Evolutionary conservation across 768 basidiomycete species (phyloP).

Genomic region (Mycena polygramma): DNA sequence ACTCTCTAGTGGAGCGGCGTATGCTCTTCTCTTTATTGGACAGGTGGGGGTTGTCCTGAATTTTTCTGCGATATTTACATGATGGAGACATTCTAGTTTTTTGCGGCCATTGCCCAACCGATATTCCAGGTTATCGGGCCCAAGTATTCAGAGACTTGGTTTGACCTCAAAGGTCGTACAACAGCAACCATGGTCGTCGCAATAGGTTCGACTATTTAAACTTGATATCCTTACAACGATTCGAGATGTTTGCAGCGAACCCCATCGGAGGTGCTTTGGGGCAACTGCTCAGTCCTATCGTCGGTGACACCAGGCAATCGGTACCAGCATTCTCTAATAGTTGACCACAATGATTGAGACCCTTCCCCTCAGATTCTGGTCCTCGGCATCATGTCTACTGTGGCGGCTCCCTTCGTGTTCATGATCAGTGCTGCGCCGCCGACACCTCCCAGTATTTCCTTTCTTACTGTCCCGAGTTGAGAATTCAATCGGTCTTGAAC

Average conservation of each 20-base stretch:
- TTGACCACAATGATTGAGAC: background rate
- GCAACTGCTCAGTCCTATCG: conserved; percentile 77
- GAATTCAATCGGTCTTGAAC: conserved; percentile 19
- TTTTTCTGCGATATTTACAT: background rate
- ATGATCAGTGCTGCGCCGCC: conserved; percentile 75
- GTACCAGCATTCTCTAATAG: conserved; percentile 52
- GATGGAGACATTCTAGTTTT: conserved; percentile 58
- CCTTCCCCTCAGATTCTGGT: conserved; percentile 67
- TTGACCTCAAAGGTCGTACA: conserved; percentile 79
- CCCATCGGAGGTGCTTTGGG: conserved; percentile 81
- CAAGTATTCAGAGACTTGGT: conserved; percentile 88
- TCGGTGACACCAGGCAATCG: conserved; percentile 66
- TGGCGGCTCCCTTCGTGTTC: conserved; percentile 67
- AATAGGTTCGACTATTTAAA: conserved; percentile 53
- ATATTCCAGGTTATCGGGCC: conserved; percentile 84
- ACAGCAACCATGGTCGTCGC: conserved; percentile 78
- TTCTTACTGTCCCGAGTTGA: conserved; percentile 2
- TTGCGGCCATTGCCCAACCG: conserved; percentile 76
- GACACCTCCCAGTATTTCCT: conserved; percentile 78
- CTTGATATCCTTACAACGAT: background rate
- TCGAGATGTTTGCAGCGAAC: conserved; percentile 62
- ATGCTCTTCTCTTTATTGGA: conserved; percentile 76
- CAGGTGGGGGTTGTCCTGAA: conserved; percentile 62
- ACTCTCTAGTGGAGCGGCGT: conserved; percentile 65
- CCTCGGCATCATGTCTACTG: conserved; percentile 80